Percentiles rank a stretch among this genome's conserved stretches.
Conservation (phyloP, 2,329 filamentous ascomycete genomes). For the Thelonectria discophora region DNA sequence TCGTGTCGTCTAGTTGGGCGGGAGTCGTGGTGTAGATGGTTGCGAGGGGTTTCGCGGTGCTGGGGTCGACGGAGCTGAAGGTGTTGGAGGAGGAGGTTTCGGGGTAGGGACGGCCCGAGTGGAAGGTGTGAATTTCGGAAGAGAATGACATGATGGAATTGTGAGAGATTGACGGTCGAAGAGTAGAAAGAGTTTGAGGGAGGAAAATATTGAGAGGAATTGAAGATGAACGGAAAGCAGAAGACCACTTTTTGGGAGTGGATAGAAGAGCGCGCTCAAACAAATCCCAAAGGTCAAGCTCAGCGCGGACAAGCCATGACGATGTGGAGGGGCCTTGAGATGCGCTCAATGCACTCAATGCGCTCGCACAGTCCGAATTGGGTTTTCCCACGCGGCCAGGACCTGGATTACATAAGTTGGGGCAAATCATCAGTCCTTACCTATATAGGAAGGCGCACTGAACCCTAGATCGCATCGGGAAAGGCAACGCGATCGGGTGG, state of each 20-base stretch:
- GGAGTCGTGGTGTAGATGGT: conserved; percentile 76
- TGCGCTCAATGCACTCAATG: not conserved
- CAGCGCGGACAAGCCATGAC: not conserved
- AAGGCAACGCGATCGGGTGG: conserved; percentile 15
- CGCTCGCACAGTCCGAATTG: conserved; percentile 3
- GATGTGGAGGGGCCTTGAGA: conserved; percentile 2
- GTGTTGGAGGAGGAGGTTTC: conserved; percentile 64
- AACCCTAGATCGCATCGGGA: conserved; percentile 8
- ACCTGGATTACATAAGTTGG: conserved; percentile 8
- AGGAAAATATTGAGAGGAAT: no score
- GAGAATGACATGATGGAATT: conserved; percentile 47
- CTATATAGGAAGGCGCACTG: not conserved
- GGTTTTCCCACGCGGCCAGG: not conserved
- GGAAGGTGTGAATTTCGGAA: conserved; percentile 70
- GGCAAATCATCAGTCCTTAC: not conserved
- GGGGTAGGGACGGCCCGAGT: conserved; percentile 74
- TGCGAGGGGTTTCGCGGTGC: conserved; percentile 73
- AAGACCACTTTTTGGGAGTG: conserved; percentile 4
- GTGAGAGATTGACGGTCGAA: not conserved
- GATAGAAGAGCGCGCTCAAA: not conserved
- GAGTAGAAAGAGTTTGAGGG: not conserved
- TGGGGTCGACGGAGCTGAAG: conserved; percentile 79
- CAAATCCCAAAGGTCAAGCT: not conserved
- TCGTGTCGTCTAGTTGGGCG: conserved; percentile 74
- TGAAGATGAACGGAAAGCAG: not conserved